Evolutionary conservation across 1,284 basidiomycete genomes (phyloP), one percentile per base, ranked within the genome.

Genomic region (Naganishia sp.): DNA sequence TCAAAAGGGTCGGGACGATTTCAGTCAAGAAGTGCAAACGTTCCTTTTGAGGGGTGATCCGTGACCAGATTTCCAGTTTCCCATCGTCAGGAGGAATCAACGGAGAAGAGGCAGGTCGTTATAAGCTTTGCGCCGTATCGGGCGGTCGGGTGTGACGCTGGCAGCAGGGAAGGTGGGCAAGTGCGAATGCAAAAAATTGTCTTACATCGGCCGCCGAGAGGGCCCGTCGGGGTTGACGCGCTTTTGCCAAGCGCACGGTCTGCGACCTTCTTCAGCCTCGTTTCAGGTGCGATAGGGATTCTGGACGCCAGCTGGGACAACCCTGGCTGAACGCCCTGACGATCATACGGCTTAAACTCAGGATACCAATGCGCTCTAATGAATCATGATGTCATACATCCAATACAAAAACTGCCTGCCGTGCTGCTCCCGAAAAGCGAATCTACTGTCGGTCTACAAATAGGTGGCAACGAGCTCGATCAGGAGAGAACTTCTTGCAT

Each of bases 41-140:
- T 61, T 61, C 49, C 57, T 61, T 61, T 61, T 61, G 57, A 61
- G 57, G 57, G 57, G 57, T 51, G 49, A 39, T 49, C 57, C 39
- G 57, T 42, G n/a, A 61, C 57, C 57, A 61, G 57, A 61, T 61
- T 61, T 61, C 57, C 57, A 61, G 57, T 39, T 61, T 51, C 46
- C 28, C n/a, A 42, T 42, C 52, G 39, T 21, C 31, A 54, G 52
- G 35, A 54, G n/a, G 52, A 31, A 31, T n/a, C 25, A 3, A 18
- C 9, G 31, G 31, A 7, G 45, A n/a, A 7, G 31, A 1, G 25
- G 17, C 21, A 52, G 13, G 50, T 52, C 50, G 31, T 35, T 23
- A 32, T 52, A 31, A 52, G 28, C 50, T 49, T 21, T 25, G 21
- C 47, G 47, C 25, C 47, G 47, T 52, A 25, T 52, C 50, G 50